Conservation (phyloP, 352 stramenopile genomes). For the Globisporangium spiculum region DNA sequence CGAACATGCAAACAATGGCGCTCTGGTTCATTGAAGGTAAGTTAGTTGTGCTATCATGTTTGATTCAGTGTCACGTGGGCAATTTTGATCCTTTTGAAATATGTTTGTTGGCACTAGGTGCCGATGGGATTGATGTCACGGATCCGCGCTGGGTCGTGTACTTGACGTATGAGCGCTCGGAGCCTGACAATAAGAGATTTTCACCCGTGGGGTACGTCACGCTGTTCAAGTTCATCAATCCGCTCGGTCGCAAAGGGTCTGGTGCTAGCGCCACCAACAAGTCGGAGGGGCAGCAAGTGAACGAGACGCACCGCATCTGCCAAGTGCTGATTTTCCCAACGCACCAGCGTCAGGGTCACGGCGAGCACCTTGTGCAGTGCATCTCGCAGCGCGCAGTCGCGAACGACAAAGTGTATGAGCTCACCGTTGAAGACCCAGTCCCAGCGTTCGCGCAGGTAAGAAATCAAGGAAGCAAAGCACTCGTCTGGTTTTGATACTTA, state of each 20-base stretch:
- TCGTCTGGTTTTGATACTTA: neutral
- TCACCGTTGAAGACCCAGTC: constrained; percentile 84
- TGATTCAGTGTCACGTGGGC: neutral
- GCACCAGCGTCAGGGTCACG: constrained; percentile 79
- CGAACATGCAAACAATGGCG: constrained; percentile 68
- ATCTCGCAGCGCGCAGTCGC: constrained; percentile 55
- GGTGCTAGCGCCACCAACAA: neutral
- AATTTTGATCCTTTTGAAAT: constrained; percentile 2
- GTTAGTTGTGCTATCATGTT: neutral
- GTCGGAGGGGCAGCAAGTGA: constrained; percentile 25
- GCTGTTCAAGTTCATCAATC: constrained; percentile 83
- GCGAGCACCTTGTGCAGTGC: constrained; percentile 66
- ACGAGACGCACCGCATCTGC: constrained; percentile 80
- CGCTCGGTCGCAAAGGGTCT: constrained; percentile 49
- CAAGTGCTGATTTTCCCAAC: constrained; percentile 78
- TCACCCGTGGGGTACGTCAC: constrained; percentile 68
- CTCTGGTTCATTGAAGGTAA: constrained; percentile 86
- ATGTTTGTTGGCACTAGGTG: constrained; percentile 28
- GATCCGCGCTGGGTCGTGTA: constrained; percentile 81
- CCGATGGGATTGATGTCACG: constrained; percentile 65
- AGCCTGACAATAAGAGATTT: constrained; percentile 18
- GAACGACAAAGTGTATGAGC: constrained; percentile 64
- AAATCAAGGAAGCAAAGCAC: neutral
- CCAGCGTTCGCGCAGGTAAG: constrained; percentile 52
- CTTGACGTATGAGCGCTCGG: constrained; percentile 59